Percentiles rank a stretch among this genome's conserved stretches.
phyloP scores from a whole-genome alignment of 352 stramenopile genomes.

The Elongisporangium undulatum region DNA sequence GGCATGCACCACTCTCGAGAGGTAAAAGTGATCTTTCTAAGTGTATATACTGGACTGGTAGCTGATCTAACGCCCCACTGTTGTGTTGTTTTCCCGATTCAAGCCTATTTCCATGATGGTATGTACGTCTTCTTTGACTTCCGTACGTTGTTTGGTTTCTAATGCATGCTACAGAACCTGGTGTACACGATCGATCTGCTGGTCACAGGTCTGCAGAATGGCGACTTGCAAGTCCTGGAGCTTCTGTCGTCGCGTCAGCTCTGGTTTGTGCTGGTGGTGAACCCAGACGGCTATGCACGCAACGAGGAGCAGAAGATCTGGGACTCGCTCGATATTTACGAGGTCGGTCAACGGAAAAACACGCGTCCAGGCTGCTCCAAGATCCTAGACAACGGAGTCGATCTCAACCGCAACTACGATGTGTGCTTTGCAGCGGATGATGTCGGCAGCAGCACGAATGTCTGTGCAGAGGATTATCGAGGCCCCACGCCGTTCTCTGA shows the following conservation, averaged over 20 bases:
- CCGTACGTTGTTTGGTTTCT: neutral
- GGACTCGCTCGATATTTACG: slow-evolving; percentile 14
- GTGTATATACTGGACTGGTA: neutral
- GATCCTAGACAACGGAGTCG: slow-evolving; percentile 47
- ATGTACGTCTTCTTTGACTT: slow-evolving; percentile 2
- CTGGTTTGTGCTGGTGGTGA: slow-evolving; percentile 83
- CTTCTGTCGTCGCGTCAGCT: slow-evolving; percentile 66
- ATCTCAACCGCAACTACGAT: slow-evolving; percentile 86
- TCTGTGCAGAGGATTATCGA: slow-evolving; percentile 74
- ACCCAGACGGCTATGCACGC: slow-evolving; percentile 76
- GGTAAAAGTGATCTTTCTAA: slow-evolving; percentile 17
- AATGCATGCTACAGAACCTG: slow-evolving; percentile 43
- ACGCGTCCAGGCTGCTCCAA: slow-evolving; percentile 26
- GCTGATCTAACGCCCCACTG: neutral
- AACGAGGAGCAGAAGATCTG: slow-evolving; percentile 67
- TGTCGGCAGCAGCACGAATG: slow-evolving; percentile 56
- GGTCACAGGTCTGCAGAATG: slow-evolving; percentile 47
- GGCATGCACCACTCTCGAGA: slow-evolving; percentile 84
- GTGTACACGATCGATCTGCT: slow-evolving; percentile 83
- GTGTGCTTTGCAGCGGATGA: slow-evolving; percentile 63
- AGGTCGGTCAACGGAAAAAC: slow-evolving; percentile 72
- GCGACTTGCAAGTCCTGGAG: slow-evolving; percentile 41
- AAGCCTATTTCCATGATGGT: slow-evolving; percentile 88
- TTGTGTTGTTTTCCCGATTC: slow-evolving; percentile 1
- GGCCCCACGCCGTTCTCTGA: slow-evolving; percentile 70